A percentile compares a stretch with the other conserved stretches of the same genome.
Conservation (phyloP, 805 yeast genomes). For the Spathaspora gorwiae region DNA sequence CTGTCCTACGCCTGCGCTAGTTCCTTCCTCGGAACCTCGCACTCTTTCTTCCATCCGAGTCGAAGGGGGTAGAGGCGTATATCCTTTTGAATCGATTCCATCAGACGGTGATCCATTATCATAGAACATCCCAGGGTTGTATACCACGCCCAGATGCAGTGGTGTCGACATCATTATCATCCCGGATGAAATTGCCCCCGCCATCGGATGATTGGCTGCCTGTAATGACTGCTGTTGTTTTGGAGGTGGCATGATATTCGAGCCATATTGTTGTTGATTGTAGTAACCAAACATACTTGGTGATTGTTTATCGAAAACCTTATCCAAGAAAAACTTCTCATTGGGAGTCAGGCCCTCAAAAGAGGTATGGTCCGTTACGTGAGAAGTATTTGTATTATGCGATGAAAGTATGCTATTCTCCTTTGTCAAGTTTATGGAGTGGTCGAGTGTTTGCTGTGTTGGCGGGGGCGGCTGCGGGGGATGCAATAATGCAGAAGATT, state of each 20-base stretch:
- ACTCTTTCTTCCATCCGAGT: too few species aligned
- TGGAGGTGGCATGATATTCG: constrained; percentile 31
- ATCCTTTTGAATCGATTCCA: background rate
- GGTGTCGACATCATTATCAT: constrained; percentile 44
- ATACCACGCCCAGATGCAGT: constrained; percentile 22
- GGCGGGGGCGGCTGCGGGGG: background rate
- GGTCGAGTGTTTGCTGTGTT: background rate
- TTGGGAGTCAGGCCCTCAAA: constrained; percentile 41
- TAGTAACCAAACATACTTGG: constrained; percentile 20
- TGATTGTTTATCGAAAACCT: constrained; percentile 36
- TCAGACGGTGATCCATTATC: background rate
- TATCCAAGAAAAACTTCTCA: constrained; percentile 35
- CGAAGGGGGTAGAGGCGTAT: too few species aligned
- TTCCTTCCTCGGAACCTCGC: too few species aligned
- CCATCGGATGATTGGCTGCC: constrained; percentile 1
- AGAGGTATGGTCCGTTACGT: constrained; percentile 37
- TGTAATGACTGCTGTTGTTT: constrained; percentile 10
- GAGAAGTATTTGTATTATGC: constrained; percentile 25
- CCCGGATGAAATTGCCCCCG: background rate
- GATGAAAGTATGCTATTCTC: constrained; percentile 27
- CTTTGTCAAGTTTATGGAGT: constrained; percentile 14
- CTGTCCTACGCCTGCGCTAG: too few species aligned
- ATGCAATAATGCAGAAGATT: background rate
- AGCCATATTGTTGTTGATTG: constrained; percentile 8
- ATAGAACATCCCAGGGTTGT: background rate